Percentiles rank a stretch among this genome's conserved stretches.
phyloP scores from a whole-genome alignment of 331 rosid species.

The Quercus phellos region DNA sequence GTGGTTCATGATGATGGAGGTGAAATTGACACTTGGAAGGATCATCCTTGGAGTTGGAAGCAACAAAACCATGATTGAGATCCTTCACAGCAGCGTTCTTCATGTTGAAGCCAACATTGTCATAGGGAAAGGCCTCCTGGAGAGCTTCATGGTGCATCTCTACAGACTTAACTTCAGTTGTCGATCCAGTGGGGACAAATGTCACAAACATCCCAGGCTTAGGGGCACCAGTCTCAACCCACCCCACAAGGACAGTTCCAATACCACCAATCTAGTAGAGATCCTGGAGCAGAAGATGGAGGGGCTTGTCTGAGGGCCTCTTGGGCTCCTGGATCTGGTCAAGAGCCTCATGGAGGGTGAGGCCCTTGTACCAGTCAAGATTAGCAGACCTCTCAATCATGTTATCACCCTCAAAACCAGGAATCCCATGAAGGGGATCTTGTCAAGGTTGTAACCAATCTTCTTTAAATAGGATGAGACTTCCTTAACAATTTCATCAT shows the following conservation, averaged over 20 bases:
- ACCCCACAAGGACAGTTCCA: conserved; percentile 74
- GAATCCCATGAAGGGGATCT: conserved; percentile 50
- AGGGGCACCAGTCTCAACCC: conserved; percentile 61
- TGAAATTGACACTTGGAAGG: conserved; percentile 74
- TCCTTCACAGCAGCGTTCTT: conserved; percentile 82
- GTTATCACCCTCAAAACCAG: conserved; percentile 78
- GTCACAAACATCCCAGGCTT: conserved; percentile 68
- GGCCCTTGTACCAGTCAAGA: conserved; percentile 87
- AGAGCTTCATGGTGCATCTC: conserved; percentile 85
- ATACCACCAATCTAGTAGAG: conserved; percentile 85
- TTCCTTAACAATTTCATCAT: conserved; percentile 76
- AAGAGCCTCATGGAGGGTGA: conserved; percentile 72
- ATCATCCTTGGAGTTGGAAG: conserved; percentile 71
- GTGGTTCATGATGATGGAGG: conserved; percentile 74
- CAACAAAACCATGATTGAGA: conserved; percentile 73
- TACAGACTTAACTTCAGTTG: conserved; percentile 69
- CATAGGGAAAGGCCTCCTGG: conserved; percentile 60
- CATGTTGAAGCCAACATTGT: conserved; percentile 72
- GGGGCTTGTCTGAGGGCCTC: conserved; percentile 80
- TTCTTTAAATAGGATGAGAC: conserved; percentile 75
- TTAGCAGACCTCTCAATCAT: conserved; percentile 79
- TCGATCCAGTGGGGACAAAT: conserved; percentile 54
- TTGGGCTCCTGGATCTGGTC: conserved; percentile 60
- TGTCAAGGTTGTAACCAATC: conserved; percentile 77
- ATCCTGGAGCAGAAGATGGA: conserved; percentile 66